A percentile compares a stretch with the other conserved stretches of the same genome.
Evolutionary conservation across 352 stramenopile species (phyloP).

Genomic region (Phytopythium sindhum): DNA sequence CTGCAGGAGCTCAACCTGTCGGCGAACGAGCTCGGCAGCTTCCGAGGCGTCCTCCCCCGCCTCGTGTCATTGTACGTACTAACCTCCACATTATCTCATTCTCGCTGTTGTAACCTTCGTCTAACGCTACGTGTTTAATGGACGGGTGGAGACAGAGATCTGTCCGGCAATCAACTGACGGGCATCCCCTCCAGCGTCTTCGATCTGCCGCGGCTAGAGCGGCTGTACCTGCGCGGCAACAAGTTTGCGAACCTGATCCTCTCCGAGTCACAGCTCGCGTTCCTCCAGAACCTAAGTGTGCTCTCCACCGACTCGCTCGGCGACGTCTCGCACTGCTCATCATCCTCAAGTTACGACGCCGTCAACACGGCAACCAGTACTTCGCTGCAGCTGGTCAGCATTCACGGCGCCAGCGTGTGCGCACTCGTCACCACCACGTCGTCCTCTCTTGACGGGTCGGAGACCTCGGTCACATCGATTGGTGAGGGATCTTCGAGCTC

Average conservation of each 20-base stretch:
- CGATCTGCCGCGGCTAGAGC: conserved; percentile 28
- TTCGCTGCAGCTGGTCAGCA: conserved; percentile 15
- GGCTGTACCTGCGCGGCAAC: conserved; percentile 40
- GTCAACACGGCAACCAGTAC: conserved; percentile 12
- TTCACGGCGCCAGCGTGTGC: conserved; percentile 13
- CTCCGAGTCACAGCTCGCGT: conserved; percentile 30
- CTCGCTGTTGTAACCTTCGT: not conserved
- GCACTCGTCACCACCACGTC: not conserved
- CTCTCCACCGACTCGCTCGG: conserved; percentile 39
- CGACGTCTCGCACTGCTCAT: conserved; percentile 16
- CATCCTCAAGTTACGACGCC: conserved; percentile 3
- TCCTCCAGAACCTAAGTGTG: conserved; percentile 29
- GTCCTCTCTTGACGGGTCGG: conserved; percentile 11
- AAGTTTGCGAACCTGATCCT: conserved; percentile 34
- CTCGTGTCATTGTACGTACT: conserved; percentile 44
- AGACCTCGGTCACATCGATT: not conserved
- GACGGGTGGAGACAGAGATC: conserved; percentile 35
- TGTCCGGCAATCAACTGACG: conserved; percentile 46
- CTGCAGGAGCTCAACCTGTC: conserved; percentile 54
- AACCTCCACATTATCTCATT: not conserved
- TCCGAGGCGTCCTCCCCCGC: conserved; percentile 32
- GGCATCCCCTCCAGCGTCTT: conserved; percentile 44
- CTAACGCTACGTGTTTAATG: not conserved
- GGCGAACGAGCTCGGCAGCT: conserved; percentile 40
- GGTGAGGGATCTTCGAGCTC: not conserved